phyloP scores from a whole-genome alignment of 257 asterid species.

The Solanum pennellii region DNA sequence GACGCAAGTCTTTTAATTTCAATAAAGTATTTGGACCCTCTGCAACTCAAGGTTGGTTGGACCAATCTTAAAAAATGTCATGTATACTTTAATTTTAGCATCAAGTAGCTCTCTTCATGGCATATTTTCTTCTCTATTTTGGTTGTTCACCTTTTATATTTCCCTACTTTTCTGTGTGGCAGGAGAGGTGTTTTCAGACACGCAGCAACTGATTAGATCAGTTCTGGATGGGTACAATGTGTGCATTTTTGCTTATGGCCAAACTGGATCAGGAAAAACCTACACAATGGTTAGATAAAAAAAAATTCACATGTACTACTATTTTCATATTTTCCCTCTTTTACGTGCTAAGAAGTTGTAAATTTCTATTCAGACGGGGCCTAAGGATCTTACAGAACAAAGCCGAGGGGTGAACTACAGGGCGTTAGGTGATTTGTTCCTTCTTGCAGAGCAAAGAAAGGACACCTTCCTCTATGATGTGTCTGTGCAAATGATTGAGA shows the following conservation, averaged over 20 bases:
- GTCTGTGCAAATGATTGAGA: constrained; percentile 95
- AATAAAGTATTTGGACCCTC: constrained; percentile 93
- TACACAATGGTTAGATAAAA: constrained; percentile 69
- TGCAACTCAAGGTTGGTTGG: constrained; percentile 73
- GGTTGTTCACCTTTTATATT: constrained; percentile 1
- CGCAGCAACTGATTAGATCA: constrained; percentile 81
- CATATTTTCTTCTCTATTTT: background rate
- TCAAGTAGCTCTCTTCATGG: background rate
- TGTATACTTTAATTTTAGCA: background rate
- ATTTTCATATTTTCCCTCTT: background rate
- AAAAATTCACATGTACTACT: background rate
- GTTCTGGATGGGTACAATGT: constrained; percentile 96
- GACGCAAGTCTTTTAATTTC: constrained; percentile 64
- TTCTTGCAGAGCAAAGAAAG: constrained; percentile 73
- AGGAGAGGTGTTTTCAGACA: constrained; percentile 91
- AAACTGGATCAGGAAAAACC: constrained; percentile 98
- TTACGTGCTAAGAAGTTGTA: constrained; percentile 6
- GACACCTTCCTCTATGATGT: constrained; percentile 73
- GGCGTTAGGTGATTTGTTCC: constrained; percentile 76
- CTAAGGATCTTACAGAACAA: constrained; percentile 64
- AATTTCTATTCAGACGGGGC: constrained; percentile 60
- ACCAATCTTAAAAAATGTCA: background rate
- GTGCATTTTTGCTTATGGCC: constrained; percentile 96
- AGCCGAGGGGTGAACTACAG: constrained; percentile 87
- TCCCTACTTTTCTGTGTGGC: constrained; percentile 10